These are phyloP conservation scores for Lentinula boryana DNA, from an alignment of 768 basidiomycete species.

Conservation along the genomic window DNA sequence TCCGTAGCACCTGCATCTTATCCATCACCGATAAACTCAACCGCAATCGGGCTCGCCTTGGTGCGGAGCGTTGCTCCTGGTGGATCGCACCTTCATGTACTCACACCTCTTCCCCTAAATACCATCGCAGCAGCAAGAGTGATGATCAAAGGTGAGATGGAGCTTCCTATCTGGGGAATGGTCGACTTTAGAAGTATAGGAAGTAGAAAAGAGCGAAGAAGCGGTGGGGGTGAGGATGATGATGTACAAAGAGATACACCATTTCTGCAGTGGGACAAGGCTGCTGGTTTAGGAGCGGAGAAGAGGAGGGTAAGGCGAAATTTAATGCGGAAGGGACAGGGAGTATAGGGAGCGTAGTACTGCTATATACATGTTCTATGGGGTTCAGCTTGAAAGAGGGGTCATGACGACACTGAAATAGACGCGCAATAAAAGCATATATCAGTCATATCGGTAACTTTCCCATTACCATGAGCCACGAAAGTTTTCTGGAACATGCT, in stretches of 20 bases:
- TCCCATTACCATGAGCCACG: neutral
- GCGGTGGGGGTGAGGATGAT: constrained; percentile 34
- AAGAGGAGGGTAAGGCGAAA: constrained; percentile 74
- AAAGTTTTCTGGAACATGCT: neutral
- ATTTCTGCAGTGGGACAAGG: constrained; percentile 75
- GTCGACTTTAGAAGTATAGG: constrained; percentile 52
- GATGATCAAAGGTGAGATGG: constrained; percentile 83
- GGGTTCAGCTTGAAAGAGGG: too few species aligned
- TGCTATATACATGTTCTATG: too few species aligned
- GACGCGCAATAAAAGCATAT: neutral
- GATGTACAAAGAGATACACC: constrained; percentile 53
- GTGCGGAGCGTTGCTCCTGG: constrained; percentile 49
- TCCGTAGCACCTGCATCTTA: constrained; percentile 30
- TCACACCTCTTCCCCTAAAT: constrained; percentile 65
- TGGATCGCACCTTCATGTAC: constrained; percentile 55
- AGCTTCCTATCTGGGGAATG: constrained; percentile 84
- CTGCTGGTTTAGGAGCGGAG: constrained; percentile 67
- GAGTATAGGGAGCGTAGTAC: neutral
- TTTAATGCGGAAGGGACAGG: constrained; percentile 76
- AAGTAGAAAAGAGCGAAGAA: constrained; percentile 19
- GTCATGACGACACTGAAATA: too few species aligned
- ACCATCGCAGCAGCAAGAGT: constrained; percentile 25
- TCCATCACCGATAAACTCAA: constrained; percentile 56
- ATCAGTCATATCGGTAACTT: neutral
- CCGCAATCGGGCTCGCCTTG: constrained; percentile 71